Conservation (phyloP, 768 basidiomycete species). For the Amanita polypyramis region DNA sequence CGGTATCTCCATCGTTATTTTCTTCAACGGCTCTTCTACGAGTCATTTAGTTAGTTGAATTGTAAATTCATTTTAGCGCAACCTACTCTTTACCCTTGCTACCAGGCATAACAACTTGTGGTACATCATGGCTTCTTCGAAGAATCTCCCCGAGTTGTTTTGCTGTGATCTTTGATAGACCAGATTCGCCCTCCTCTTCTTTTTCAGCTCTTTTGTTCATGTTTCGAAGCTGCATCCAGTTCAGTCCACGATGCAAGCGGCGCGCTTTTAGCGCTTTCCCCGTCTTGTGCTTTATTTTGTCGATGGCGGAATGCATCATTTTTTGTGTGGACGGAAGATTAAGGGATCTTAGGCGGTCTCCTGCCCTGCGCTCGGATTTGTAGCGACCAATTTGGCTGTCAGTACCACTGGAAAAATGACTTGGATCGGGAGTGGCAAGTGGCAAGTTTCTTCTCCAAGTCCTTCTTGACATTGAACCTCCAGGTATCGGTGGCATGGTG, state of each 20-base stretch:
- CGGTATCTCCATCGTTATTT: not conserved
- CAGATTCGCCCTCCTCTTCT: not conserved
- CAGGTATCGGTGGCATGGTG: not conserved
- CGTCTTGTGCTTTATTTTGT: not conserved
- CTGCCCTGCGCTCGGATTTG: slow-evolving; percentile 1
- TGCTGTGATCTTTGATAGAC: not conserved
- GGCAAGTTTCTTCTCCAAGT: not conserved
- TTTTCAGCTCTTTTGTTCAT: not conserved
- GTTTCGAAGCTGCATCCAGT: slow-evolving; percentile 2
- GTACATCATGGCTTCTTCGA: slow-evolving; percentile 1
- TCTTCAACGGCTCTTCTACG: not conserved
- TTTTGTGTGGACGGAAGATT: not conserved
- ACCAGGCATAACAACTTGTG: slow-evolving; percentile 5
- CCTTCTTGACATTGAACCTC: not conserved
- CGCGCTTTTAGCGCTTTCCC: not conserved
- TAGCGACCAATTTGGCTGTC: not conserved
- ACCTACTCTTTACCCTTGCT: slow-evolving; percentile 1
- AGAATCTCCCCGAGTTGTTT: not conserved
- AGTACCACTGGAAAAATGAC: not conserved
- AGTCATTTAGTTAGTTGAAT: not conserved
- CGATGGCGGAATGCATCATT: not conserved
- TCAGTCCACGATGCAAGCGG: not conserved
- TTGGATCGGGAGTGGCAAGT: not conserved
- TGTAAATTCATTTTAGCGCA: not conserved
- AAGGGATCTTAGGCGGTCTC: too few species aligned